Evolutionary conservation across 2,329 filamentous ascomycete species (phyloP), one percentile per base, ranked within the genome.

Genomic region (Venturia aucupariae): DNA sequence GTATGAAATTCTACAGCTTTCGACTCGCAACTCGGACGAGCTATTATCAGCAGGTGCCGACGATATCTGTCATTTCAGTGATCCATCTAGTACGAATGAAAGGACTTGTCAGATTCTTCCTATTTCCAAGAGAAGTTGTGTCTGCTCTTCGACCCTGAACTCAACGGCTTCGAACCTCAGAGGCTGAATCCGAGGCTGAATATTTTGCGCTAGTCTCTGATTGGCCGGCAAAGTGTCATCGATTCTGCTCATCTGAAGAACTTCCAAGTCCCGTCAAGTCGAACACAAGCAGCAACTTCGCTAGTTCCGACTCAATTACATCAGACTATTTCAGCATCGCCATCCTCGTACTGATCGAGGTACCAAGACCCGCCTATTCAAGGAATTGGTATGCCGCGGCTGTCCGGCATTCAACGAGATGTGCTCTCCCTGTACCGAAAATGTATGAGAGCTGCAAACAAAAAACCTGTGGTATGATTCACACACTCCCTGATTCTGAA

Each of bases 371-470:
- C 4, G 24, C 1, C 46, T 7, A 27, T 27, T 11, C 6, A n/a
- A 38, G 19, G 7, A n/a, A 2, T 2, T n/a, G 27, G 27, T 35
- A 75, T 75, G 72, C 68, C 72, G 27, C 82, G 86, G 70, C 80
- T 92, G 32, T 96, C 92, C 8, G 94, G 94, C 42, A 80, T 97
- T n/a, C 93, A 97, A 74, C 88, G 85, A 71, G 91, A 96, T 71
- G 93, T 97, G 3, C 76, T 97, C 62, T 82, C 86, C 41, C 84
- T 99, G 17, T 99, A 97, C 75, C 86, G 93, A 65, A 84, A 86
- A 72, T 97, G 93, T 71, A 79, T 99, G 32, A 85, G 92, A 66
- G 90, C 90, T 71, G 86, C 88, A 66, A 85, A 88, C 66, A 87
- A 86, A 71, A 97, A 99, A 75, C 91, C 92, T 61, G 73, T 77